Evolutionary conservation across 176 grass and related monocot species (phyloP), one percentile per base, ranked within the genome.

Genomic region (Avena insularis): DNA sequence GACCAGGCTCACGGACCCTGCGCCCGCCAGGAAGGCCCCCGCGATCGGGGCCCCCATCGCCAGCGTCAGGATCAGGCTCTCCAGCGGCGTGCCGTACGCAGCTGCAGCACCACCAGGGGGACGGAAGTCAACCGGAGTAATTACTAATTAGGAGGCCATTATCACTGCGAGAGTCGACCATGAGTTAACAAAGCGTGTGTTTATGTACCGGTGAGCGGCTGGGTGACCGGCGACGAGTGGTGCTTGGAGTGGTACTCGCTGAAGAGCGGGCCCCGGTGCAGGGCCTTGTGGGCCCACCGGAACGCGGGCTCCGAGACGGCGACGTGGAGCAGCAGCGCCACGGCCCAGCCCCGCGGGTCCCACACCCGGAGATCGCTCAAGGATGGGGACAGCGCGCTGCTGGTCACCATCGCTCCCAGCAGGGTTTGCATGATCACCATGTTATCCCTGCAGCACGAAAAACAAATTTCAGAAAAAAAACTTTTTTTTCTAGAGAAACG

Each of bases 1-100:
- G 5, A 98, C 31, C 53, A 98, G 81, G 55, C 90, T 82, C 78
- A 95, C 75, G n/a, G 96, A 98, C 2, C 93, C 96, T 0, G 25
- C 53, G 0, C 93, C 96, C 25, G 82, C 83, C 25, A 86, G 23
- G 89, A 95, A 95, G 0, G 96, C 92, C 0, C 90, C 92, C 8
- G 73, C 66, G 35, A 98, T 59, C 6, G 96, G 96, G 9, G 47
- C 87, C 55, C 20, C 89, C 96, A 94, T 92, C 13, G 82, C 92
- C 84, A 88, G 45, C 56, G 81, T 89, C 73, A 94, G 86, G 6
- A 95, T 55, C 51, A 98, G 64, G 86, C 87, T 86, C 92, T 98
- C 96, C 89, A 95, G 16, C n/a, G 93, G 96, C 35, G 96, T 96
- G 19, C 85, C 88, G 74, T 91, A 94, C 86, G 21, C 93, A 19